Conservation (phyloP, 768 basidiomycete genomes). For the Leccinellum rugosiceps region DNA sequence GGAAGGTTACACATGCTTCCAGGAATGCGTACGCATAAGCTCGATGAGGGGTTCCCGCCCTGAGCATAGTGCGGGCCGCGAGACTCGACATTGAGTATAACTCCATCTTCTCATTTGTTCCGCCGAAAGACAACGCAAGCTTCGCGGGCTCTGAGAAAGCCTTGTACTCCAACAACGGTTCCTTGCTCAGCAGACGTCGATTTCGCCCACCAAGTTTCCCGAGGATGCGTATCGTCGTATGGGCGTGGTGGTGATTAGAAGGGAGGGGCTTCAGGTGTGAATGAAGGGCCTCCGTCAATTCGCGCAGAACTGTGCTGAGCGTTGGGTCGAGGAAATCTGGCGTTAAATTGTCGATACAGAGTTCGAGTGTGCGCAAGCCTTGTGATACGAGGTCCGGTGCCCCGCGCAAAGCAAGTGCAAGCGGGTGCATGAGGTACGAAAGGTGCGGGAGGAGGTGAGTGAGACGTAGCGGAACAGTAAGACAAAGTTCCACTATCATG, state of each 20-base stretch:
- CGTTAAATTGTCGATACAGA: constrained; percentile 99
- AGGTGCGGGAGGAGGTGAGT: constrained; percentile 96
- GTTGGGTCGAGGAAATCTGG: constrained; percentile 98
- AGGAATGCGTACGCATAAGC: constrained; percentile 63
- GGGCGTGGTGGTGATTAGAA: constrained; percentile 82
- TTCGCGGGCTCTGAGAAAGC: constrained; percentile 69
- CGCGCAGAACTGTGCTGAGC: constrained; percentile 85
- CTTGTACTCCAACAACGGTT: constrained; percentile 70
- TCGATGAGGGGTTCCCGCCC: constrained; percentile 41
- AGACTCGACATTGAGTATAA: constrained; percentile 63
- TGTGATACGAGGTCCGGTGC: constrained; percentile 89
- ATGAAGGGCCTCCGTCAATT: constrained; percentile 93
- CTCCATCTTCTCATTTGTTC: constrained; percentile 59
- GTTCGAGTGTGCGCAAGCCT: constrained; percentile 91
- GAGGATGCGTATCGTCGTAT: constrained; percentile 92
- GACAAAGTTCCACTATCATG: constrained; percentile 94
- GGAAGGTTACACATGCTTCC: constrained; percentile 64
- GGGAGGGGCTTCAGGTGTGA: constrained; percentile 88
- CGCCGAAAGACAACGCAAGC: constrained; percentile 71
- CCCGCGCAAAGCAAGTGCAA: constrained; percentile 87
- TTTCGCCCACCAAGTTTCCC: constrained; percentile 97
- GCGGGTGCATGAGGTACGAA: constrained; percentile 92
- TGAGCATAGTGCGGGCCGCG: constrained; percentile 59
- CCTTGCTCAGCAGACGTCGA: constrained; percentile 77
- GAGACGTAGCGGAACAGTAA: constrained; percentile 92